Conservation (phyloP, 1,139 yeast genomes). For the Yamadazyma spencermartinsiae region DNA sequence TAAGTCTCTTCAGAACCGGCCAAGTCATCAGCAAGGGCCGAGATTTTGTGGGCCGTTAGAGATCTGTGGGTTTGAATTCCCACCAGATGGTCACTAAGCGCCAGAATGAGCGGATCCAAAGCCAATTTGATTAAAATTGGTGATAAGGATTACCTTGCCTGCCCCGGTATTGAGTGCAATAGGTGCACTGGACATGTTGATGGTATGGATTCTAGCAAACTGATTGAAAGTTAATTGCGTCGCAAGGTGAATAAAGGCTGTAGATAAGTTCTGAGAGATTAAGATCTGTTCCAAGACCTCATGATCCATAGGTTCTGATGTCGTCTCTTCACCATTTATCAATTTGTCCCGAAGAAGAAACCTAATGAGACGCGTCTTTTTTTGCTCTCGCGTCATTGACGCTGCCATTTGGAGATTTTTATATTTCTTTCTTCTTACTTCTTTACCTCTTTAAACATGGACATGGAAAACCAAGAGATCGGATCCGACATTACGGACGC, state of each 20-base stretch:
- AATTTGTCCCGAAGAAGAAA: conserved; percentile 30
- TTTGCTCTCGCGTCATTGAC: neutral
- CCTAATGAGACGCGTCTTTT: conserved; percentile 34
- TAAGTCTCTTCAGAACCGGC: too few species aligned
- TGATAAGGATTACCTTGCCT: neutral
- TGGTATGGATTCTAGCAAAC: neutral
- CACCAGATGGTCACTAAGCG: neutral
- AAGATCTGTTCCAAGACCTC: too few species aligned
- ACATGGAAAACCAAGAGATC: conserved; percentile 12
- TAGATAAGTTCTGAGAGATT: neutral
- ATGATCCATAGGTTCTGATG: too few species aligned
- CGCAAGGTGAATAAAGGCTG: neutral
- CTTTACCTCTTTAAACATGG: conserved; percentile 16
- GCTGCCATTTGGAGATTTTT: conserved; percentile 5
- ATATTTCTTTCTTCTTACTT: conserved; percentile 5
- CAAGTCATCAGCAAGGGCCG: neutral
- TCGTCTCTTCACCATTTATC: too few species aligned
- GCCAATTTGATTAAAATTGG: neutral
- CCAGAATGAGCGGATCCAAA: neutral
- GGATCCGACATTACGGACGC: conserved; percentile 31
- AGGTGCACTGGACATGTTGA: neutral
- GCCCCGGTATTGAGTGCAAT: neutral
- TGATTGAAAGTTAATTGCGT: neutral
- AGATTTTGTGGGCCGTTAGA: neutral
- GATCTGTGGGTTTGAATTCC: neutral